Evolutionary conservation across 164 flowering plant species (phyloP), one percentile per base, ranked within the genome.

Genomic region (Buxus sempervirens): DNA sequence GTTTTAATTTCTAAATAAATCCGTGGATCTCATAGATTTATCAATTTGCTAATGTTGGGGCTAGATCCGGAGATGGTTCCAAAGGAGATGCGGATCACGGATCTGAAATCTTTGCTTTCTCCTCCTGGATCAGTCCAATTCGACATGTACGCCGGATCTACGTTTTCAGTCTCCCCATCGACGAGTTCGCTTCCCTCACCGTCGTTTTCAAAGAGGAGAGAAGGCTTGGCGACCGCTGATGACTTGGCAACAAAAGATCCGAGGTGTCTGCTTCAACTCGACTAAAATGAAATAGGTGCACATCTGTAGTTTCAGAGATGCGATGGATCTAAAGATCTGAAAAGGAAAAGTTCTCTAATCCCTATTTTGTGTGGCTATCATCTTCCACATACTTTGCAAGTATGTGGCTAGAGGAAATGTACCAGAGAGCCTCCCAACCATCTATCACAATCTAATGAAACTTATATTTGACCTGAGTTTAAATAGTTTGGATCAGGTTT

Each of bases 101-200:
- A 77, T 48, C 51, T 63, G 26, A 72, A 67, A 54, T 24, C 60
- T 23, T 49, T 63, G 1, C 27, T 57, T 0, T 57, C 67, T n/a
- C n/a, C n/a, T n/a, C 60, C 80, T 65, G 54, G 38, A 54, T 21
- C 38, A 24, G 63, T 48, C 0, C 45, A 62, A 26, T 15, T 60
- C n/a, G 80, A 73, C 42, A 54, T 77, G 25, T 83, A 83, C 58
- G 86, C 84, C 74, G 86, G 86, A 54, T 78, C 82, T 48, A 81
- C 76, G 13, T 83, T 70, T 32, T 59, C 74, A 19, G 23, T 75
- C 25, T 83, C 86, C 9, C 84, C 86, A 54, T 72, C 69, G 68
- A 84, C 86, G 27, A 79, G 81, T 53, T 71, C 82, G 8, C 78
- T 82, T 14, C 86, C 82, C 0, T 32, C 81, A 28, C 85, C 85